Conservation (phyloP, 768 basidiomycete species). For the Hemileccinum impolitum region DNA sequence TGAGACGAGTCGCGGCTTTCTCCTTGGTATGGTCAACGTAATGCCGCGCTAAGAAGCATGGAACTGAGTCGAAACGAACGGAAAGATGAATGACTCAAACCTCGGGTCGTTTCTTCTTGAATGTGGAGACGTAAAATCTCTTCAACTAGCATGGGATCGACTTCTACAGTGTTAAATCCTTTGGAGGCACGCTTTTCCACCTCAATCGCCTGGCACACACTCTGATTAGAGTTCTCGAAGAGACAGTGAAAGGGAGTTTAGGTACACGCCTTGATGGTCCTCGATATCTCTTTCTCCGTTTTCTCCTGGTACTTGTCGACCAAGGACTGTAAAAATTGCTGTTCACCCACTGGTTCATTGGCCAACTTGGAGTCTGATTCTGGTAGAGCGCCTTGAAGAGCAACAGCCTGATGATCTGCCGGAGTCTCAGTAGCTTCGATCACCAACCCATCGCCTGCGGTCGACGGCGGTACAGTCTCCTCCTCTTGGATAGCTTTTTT, state of each 20-base stretch:
- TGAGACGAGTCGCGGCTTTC: slow-evolving; percentile 66
- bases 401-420: slow-evolving; percentile 2
- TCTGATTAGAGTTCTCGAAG: slow-evolving; percentile 1
- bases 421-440: slow-evolving; percentile 6
- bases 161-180: slow-evolving; percentile 55
- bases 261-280: slow-evolving; percentile 60
- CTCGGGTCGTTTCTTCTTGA: slow-evolving; percentile 35
- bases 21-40: slow-evolving; percentile 59
- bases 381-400: slow-evolving; percentile 6
- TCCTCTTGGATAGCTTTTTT: slow-evolving; percentile 55
- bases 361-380: slow-evolving; percentile 27
- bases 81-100: slow-evolving; percentile 2
- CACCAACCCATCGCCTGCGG: slow-evolving; percentile 7
- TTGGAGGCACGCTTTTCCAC: slow-evolving; percentile 74
- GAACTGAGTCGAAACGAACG: slow-evolving; percentile 1
- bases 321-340: slow-evolving; percentile 61
- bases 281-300: slow-evolving; percentile 78
- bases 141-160: slow-evolving; percentile 57
- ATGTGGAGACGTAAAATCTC: slow-evolving; percentile 54
- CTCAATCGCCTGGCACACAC: slow-evolving; percentile 55
- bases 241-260: neutral
- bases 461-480: slow-evolving; percentile 18
- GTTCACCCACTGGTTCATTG: slow-evolving; percentile 43
- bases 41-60: slow-evolving; percentile 6
- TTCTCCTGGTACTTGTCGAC: slow-evolving; percentile 86